Evolutionary conservation across 805 yeast genomes (phyloP), one percentile per base, ranked within the genome.

Genomic region (Dipodascus albidus): DNA sequence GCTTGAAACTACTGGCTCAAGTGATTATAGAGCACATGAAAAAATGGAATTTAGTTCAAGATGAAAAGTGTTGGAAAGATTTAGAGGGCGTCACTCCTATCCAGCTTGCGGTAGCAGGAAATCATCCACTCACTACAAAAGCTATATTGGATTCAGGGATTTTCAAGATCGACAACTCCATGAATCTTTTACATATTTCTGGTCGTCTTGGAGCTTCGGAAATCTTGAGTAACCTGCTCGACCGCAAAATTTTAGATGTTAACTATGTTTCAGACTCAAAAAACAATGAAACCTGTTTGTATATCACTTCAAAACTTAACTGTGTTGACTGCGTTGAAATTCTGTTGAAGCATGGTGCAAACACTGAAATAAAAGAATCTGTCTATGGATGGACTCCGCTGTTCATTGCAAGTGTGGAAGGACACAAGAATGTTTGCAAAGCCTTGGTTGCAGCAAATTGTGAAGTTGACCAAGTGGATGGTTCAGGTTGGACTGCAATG

Each of bases 401-500:
- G 3, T 88, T 91, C 65, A 79, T 82, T 52, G 95, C 96, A 11
- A 90, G 96, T 0, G 84, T 89, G 15, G 96, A 90, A 62, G 97
- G 97, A 1, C 79, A 70, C 53, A 62, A 62, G 42, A 78, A 77
- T 1, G 74, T 87, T 47, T 87, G 82, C 3, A 66, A 76, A 47
- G 56, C 77, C 6, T 72, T 91, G 57, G 66, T 83, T 24, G 68
- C 70, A 0, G 63, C 74, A 47, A 81, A 80, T 20, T 85, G 88
- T 3, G 70, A 73, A 4, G 78, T 70, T 54, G 76, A 78, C 48
- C 68, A 73, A 23, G 74, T 77, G 17, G 98, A 91, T 69, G 83
- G 80, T 49, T 83, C 93, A 52, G 97, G 97, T 0, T 91, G 98
- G 98, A 80, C 88, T 19, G 96, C 98, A n/a, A 82, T 88, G 82